phyloP scores from a whole-genome alignment of 2,329 filamentous ascomycete species.

The Ceratocystis alfenasii region DNA sequence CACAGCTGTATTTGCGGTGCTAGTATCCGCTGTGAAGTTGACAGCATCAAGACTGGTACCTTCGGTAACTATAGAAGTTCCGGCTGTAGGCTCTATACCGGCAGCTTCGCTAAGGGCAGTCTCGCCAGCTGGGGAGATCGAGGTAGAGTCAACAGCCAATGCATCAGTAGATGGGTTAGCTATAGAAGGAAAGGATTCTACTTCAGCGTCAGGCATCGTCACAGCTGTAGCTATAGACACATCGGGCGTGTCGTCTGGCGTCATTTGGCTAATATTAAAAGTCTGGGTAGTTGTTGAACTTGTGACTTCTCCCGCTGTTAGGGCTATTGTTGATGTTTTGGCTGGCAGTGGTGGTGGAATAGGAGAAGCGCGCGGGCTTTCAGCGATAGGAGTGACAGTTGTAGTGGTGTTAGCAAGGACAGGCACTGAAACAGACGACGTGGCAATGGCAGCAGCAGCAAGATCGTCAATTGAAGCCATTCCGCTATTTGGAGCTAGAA shows the following conservation, averaged over 20 bases:
- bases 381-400: not conserved
- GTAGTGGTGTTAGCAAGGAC: constrained; percentile 24
- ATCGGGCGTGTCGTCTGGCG: constrained; percentile 14
- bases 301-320: not conserved
- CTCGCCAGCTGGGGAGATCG: not conserved
- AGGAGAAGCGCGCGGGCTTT: not conserved
- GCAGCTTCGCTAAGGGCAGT: not conserved
- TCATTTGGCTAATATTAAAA: not conserved
- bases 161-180: not conserved
- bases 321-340: not conserved
- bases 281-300: not conserved
- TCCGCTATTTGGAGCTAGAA: not conserved
- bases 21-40: not conserved
- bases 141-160: not conserved
- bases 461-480: constrained; percentile 42
- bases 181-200: not conserved
- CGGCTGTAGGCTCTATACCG: not conserved
- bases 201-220: not conserved
- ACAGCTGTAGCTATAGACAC: constrained; percentile 12
- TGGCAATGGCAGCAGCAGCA: constrained; percentile 37
- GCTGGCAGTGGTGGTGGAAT: not conserved
- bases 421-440: constrained; percentile 27
- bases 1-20: constrained; percentile 19
- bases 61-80: not conserved
- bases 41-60: not conserved